Base-by-base conservation (phyloP, 2,329 filamentous ascomycete species). In the Sclerotinia glacialis region DNA sequence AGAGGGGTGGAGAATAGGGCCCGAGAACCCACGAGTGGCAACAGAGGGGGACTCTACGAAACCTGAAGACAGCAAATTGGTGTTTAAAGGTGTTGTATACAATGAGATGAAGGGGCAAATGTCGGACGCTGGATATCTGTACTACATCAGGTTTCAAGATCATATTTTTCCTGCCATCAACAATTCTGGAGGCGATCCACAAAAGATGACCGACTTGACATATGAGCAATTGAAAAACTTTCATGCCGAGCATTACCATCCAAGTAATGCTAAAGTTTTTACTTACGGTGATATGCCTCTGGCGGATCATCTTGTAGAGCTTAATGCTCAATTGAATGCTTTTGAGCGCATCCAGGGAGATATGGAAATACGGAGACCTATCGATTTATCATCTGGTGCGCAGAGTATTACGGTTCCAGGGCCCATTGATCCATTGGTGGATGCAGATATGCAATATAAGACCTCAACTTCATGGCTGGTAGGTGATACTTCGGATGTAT, bases 41-140 rank as follows among this genome's bases (percentile, higher is more conserved):
- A 78, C 76, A 31, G 74, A 77, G 70, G 70, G 80, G 66, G 70
- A 80, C 69, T 79, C 73, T 73, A 80, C 70, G 68, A 83, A 78
- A 69, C 77, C 74, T 77, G 70, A 87, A 66, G 85, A 87, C 75
- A 86, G 87, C 77, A 87, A 86, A 70, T 80, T 96, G 50, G 91
- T 97, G 0, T 98, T 98, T 83, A 98, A 98, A 80, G 94, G 94
- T 34, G 95, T 98, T 1, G 94, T 98, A 0, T 98, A 98, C 80
- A 99, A 99, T 75, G 95, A 99, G 80, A 99, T 99, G 95, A 99
- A 99, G 80, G 95, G 95, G 0, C 93, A 97, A 76, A 96, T 98
- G 89, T 98, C 95, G 2, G 95, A 99, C 77, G 93, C 94, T 8
- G 92, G 92, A 71, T 99, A 99, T 74, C 82, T 98, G 0, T 99